These are phyloP conservation scores for Akanthomyces muscarius DNA, from an alignment of 2,329 filamentous ascomycete species.

Conservation along the genomic window DNA sequence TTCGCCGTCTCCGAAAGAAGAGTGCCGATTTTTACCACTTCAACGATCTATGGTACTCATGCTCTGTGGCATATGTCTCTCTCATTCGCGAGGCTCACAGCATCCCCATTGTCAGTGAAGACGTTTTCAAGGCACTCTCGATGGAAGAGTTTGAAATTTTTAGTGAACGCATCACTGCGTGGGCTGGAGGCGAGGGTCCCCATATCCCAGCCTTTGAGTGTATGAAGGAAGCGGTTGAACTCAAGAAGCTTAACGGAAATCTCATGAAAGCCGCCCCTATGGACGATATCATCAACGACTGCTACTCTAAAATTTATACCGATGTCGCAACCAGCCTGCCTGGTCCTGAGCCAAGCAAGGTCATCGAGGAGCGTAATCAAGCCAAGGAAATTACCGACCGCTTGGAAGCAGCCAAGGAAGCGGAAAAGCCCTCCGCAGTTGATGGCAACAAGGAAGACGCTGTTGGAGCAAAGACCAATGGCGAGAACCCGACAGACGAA, in stretches of 20 bases:
- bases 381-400: constrained; percentile 40
- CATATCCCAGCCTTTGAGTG: constrained; percentile 46
- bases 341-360: constrained; percentile 42
- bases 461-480: background rate
- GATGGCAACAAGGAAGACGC: constrained; percentile 19
- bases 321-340: constrained; percentile 60
- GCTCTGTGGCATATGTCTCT: constrained; percentile 50
- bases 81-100: constrained; percentile 48
- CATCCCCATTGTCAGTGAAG: constrained; percentile 45
- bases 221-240: constrained; percentile 54
- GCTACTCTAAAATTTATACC: constrained; percentile 74
- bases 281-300: constrained; percentile 90
- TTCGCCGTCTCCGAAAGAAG: constrained; percentile 76
- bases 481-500: background rate
- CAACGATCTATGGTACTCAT: constrained; percentile 55
- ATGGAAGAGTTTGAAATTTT: constrained; percentile 57
- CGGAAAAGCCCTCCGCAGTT: constrained; percentile 25
- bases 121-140: constrained; percentile 51
- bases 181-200: constrained; percentile 41
- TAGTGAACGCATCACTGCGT: constrained; percentile 51
- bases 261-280: constrained; percentile 82
- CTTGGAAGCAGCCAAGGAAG: constrained; percentile 29
- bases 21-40: constrained; percentile 70
- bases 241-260: constrained; percentile 73
- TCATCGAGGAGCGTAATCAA: constrained; percentile 43